Evolutionary conservation across 805 yeast species (phyloP), one percentile per base, ranked within the genome.

Genomic region (Starmera dryadoides): DNA sequence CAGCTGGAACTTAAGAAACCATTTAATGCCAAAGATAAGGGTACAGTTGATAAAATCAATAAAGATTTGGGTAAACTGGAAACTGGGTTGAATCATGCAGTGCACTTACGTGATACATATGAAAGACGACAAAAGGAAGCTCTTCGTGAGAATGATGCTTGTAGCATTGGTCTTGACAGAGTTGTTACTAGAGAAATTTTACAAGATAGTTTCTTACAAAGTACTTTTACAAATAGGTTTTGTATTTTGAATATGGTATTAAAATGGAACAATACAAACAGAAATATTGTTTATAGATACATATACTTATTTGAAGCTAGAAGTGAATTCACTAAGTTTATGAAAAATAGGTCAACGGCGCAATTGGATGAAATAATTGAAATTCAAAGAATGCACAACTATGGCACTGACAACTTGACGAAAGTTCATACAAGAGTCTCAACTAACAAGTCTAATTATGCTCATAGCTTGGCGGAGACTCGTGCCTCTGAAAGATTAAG

Each of bases 231-330:
- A 42, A 88, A 89, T 55, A 64, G 87, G 36, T 86, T 82, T 57
- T 74, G 80, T 42, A 62, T 86, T 18, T 88, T 87, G 48, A 77
- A 81, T 40, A 69, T 86, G 57, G 75, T 80, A 49, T 55, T 88
- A 48, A 83, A 79, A 48, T 88, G 96, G 96, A 81, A 84, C 57
- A 79, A 83, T 43, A 54, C 63, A 3, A 71, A 79, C 9, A 65
- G 96, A 40, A 77, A 87, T 50, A 63, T 75, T 11, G 62, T 86
- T 34, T 71, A 75, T 54, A 71, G 77, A 33, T 86, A 82, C 50
- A 54, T 79, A 19, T 73, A 75, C 41, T 62, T 71, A 34, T 56
- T 75, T 25, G 69, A 66, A 10, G 55, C 69, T 37, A 60, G 75
- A 19, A 61, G 65, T 19, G 73, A 75, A 10, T 59, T 65, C 25